These are phyloP conservation scores for Ophiocordyceps camponoti-saundersi DNA, from an alignment of 2,329 filamentous ascomycete genomes.

Conservation along the genomic window DNA sequence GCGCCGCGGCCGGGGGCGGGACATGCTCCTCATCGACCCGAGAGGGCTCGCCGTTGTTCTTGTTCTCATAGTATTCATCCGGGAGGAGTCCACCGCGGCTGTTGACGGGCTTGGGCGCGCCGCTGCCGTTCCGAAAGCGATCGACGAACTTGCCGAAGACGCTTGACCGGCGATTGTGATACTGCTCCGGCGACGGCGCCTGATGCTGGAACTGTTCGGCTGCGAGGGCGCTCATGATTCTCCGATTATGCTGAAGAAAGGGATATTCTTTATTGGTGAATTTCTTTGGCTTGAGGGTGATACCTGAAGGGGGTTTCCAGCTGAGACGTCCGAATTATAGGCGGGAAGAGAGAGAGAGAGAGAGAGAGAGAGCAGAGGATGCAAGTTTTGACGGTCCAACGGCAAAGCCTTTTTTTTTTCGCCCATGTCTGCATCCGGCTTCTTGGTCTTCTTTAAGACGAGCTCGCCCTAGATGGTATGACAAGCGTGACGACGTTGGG, in stretches of 20 bases:
- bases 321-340: no score
- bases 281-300: no score
- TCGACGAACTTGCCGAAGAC: conserved; percentile 4
- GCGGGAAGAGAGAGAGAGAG: no score
- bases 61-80: neutral
- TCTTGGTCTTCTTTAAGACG: neutral
- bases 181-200: neutral
- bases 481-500: neutral
- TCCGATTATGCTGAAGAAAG: neutral
- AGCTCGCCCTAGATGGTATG: neutral
- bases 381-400: neutral
- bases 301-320: no score
- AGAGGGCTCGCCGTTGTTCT: neutral
- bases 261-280: no score
- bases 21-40: neutral
- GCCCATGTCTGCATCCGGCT: neutral
- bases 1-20: neutral
- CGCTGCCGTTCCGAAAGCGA: conserved; percentile 3
- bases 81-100: neutral
- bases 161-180: neutral
- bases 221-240: neutral
- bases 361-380: neutral
- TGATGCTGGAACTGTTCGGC: neutral
- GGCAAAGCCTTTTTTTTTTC: no score
- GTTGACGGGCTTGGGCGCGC: neutral